These are phyloP conservation scores for Annona cherimola DNA, from an alignment of 164 flowering plant genomes.

Conservation along the genomic window DNA sequence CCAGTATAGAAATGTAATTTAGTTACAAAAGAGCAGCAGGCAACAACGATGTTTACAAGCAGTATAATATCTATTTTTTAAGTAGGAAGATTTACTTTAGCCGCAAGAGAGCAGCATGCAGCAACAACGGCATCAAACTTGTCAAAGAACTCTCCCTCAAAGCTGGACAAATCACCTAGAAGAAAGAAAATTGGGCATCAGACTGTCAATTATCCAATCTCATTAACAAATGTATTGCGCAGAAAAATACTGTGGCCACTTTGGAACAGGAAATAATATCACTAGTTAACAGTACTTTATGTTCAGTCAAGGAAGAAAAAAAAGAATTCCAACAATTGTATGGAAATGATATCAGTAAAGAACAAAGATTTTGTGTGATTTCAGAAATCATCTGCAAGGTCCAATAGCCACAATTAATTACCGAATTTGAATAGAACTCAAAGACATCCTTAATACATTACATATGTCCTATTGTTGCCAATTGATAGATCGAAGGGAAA, in stretches of 20 bases:
- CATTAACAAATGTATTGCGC: neutral
- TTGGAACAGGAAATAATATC: neutral
- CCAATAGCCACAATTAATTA: too few relatives aligned
- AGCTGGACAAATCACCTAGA: constrained; percentile 73
- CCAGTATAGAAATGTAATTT: too few relatives aligned
- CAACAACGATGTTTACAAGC: neutral
- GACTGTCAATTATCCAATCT: neutral
- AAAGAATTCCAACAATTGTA: neutral
- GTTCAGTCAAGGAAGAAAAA: too few relatives aligned
- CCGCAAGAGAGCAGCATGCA: constrained; percentile 54
- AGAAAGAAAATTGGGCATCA: constrained; percentile 1
- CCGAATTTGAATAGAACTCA: too few relatives aligned
- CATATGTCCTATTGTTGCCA: too few relatives aligned
- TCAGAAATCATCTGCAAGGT: too few relatives aligned
- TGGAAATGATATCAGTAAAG: too few relatives aligned
- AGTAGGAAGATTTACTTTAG: constrained; percentile 43
- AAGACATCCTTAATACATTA: too few relatives aligned
- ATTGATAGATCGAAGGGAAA: too few relatives aligned
- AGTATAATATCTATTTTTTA: neutral
- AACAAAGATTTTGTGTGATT: too few relatives aligned
- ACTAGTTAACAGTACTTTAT: neutral
- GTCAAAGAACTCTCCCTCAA: constrained; percentile 55
- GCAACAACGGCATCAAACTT: constrained; percentile 77
- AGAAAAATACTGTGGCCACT: neutral
- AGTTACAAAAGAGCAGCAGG: too few relatives aligned